Conservation (phyloP, 108 stramenopile genomes). For the Schizochytrium sp. region DNA sequence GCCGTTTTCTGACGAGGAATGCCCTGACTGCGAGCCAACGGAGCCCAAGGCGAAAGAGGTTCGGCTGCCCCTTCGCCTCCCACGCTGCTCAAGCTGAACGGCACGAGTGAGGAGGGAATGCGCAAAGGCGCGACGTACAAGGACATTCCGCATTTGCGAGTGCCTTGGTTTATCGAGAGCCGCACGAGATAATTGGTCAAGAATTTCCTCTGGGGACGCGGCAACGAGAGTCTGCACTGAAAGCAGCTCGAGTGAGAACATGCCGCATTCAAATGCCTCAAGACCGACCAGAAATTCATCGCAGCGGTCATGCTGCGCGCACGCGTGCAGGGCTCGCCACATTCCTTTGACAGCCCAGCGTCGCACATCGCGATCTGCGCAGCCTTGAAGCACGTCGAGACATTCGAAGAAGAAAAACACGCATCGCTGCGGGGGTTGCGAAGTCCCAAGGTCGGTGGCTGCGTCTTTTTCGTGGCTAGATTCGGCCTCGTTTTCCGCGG, state of each 20-base stretch:
- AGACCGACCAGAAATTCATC: neutral
- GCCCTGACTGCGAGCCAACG: neutral
- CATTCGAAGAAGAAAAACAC: neutral
- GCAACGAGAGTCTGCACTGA: neutral
- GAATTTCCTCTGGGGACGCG: neutral
- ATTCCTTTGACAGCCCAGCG: neutral
- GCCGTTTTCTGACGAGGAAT: neutral
- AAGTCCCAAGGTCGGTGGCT: too few relatives aligned
- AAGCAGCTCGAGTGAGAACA: neutral
- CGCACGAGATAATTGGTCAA: neutral
- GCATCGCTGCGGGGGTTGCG: too few relatives aligned
- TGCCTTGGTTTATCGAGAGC: neutral
- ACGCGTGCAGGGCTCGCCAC: neutral
- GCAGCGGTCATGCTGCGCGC: neutral
- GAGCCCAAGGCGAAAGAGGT: neutral
- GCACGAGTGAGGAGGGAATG: neutral
- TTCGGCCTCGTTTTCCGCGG: too few relatives aligned
- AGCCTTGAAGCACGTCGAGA: neutral
- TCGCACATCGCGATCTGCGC: neutral
- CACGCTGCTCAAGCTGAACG: neutral
- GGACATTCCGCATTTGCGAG: neutral
- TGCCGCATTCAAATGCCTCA: neutral
- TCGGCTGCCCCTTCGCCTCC: neutral
- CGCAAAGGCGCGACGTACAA: neutral
- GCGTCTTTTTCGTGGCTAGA: neutral